Evolutionary conservation across 1,284 basidiomycete genomes (phyloP), one percentile per base, ranked within the genome.

Genomic region (Wolfiporia cocos): DNA sequence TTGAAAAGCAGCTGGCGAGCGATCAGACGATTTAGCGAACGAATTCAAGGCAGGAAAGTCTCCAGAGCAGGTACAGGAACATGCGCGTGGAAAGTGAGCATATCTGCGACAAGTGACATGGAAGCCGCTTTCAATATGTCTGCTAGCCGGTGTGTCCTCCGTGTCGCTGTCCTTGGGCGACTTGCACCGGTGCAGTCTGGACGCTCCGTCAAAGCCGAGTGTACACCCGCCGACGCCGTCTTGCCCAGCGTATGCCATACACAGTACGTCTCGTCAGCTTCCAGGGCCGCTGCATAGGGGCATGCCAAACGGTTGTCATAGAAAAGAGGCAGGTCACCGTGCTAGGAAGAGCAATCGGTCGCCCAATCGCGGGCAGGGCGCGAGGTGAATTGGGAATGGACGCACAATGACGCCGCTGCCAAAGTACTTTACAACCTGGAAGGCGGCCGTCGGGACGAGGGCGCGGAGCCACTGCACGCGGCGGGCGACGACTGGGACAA

Each of bases 351-450:
- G 14, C 37, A 33, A 37, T 34, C 30, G 39, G 22, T 19, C n/a
- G n/a, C n/a, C n/a, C n/a, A n/a, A n/a, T n/a, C n/a, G n/a, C n/a
- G n/a, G n/a, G 19, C 35, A 20, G 21, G 40, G 6, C 17, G 7
- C 11, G 17, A 17, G 17, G 17, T 9, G 10, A 15, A 12, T 6
- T 6, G 10, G n/a, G 49, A 40, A 39, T 39, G 34, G 12, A 69
- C 78, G 51, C 48, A 86, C 85, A 58, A 94, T 93, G 47, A 95
- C 88, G 22, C 91, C 92, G 6, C 90, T 92, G 36, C 95, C 95
- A 65, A 97, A 97, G 67, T 88, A 98, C 65, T 95, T 96, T 22
- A 87, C 86, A 58, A 95, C 92, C 35, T 93, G 84, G 51, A 88
- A 92, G 2, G 84, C 65, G 10, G 60, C 47, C 37, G 69, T 72